Percentiles rank a stretch among this genome's conserved stretches.
Conservation (phyloP, 441 rosid genomes). For the Pelargonium citronellum region DNA sequence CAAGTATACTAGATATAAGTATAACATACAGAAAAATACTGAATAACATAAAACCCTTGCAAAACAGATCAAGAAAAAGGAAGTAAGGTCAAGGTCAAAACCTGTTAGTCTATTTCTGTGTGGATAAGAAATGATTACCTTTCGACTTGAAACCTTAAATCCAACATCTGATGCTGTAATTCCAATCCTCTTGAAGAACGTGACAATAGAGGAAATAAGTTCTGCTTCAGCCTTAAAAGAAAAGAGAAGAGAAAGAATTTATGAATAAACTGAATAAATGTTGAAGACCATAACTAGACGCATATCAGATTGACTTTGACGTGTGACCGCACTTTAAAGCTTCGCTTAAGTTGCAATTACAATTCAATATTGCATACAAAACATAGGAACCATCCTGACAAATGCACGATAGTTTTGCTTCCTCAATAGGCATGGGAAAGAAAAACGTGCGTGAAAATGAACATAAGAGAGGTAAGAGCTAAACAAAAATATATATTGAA, state of each 20-base stretch:
- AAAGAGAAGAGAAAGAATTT: conserved; percentile 3
- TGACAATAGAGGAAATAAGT: conserved; percentile 63
- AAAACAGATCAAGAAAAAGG: not conserved
- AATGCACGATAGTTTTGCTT: not conserved
- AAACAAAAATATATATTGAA: not conserved
- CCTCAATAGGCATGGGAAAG: not conserved
- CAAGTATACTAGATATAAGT: not conserved
- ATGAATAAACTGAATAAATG: conserved; percentile 6
- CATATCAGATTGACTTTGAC: not conserved
- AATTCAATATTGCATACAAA: not conserved
- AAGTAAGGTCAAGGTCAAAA: not conserved
- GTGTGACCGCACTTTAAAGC: conserved; percentile 11
- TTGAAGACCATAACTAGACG: conserved; percentile 12
- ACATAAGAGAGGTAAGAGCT: not conserved
- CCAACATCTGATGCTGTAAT: conserved; percentile 78
- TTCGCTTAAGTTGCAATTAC: not conserved
- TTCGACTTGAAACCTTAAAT: conserved; percentile 82
- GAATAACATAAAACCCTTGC: not conserved
- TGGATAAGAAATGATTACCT: conserved; percentile 33
- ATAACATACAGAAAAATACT: not conserved
- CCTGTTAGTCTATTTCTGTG: not conserved
- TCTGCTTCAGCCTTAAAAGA: conserved; percentile 79
- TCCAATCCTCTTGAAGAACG: conserved; percentile 77
- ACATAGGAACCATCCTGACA: not conserved
- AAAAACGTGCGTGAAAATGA: not conserved